Evolutionary conservation across 306 rosid genomes (phyloP), one percentile per base, ranked within the genome.

Genomic region (Lathyrus sativus): DNA sequence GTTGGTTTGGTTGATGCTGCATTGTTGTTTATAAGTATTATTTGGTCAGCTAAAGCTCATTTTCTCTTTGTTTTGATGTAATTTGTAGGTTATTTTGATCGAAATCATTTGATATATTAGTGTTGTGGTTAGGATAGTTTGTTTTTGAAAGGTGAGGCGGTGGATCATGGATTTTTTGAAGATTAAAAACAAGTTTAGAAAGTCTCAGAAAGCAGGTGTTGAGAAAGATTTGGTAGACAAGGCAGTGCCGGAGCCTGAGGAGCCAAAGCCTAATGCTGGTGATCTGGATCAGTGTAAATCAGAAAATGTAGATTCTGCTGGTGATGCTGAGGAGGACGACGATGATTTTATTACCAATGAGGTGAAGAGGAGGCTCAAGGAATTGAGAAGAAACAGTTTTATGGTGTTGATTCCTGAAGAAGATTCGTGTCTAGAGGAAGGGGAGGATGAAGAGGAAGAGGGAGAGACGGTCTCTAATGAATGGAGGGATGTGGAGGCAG

Each of bases 401-500:
- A 90, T 93, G 98, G 96, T 88, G 42, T 74, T 93, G 91, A 93
- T 93, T 80, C 98, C 98, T 0, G 98, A 93, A 71, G 98, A 93
- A 80, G 98, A 89, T 65, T 81, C 97, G 1, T 83, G 84, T 41
- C 81, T 54, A 0, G 97, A 89, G 79, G 95, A 90, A 45, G 92
- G 86, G 45, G 97, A 85, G 19, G 98, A 83, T 15, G 96, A 84
- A 33, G 91, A 80, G 67, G 95, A 75, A 64, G 81, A 67, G 17
- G 82, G 76, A 28, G 85, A 81, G 80, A 78, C 85, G 4, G 74
- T 79, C 66, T 80, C 89, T 11, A 82, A 79, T 7, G 96, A 93
- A 73, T 93, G 98, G 98, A 86, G 95, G 76, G 98, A 93, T 74
- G 91, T 93, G 59, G 98, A 93, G 79, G 98, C 96, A 14, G 98